Evolutionary conservation across 1,284 basidiomycete genomes (phyloP).

Genomic region (Papiliotrema flavescens): DNA sequence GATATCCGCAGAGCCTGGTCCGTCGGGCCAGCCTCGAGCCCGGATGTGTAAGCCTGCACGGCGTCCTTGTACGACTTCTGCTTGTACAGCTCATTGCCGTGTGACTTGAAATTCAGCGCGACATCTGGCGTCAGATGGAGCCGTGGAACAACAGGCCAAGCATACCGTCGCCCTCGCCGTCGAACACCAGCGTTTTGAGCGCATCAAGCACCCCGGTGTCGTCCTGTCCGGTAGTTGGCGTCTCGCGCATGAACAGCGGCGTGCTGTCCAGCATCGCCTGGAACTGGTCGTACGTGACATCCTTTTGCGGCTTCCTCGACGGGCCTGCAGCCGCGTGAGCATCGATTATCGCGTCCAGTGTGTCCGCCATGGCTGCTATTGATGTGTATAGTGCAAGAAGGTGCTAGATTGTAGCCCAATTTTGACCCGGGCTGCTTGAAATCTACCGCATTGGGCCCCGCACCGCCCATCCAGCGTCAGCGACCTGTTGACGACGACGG

Average conservation of each 20-base stretch:
- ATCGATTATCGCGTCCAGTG: slow-evolving; percentile 19
- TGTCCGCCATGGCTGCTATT: background rate
- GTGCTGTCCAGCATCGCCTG: slow-evolving; percentile 41
- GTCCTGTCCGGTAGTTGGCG: slow-evolving; percentile 63
- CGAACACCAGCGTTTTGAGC: slow-evolving; percentile 77
- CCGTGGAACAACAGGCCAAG: slow-evolving; percentile 15
- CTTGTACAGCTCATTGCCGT: slow-evolving; percentile 91
- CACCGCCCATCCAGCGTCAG: background rate
- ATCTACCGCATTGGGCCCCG: background rate
- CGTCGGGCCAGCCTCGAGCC: slow-evolving; percentile 73
- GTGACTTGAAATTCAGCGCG: slow-evolving; percentile 87
- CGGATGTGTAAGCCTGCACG: slow-evolving; percentile 83
- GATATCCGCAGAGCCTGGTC: slow-evolving; percentile 63
- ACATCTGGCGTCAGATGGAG: slow-evolving; percentile 59
- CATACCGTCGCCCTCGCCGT: slow-evolving; percentile 90
- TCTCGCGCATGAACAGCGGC: slow-evolving; percentile 88
- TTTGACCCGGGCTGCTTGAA: background rate
- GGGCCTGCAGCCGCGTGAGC: slow-evolving; percentile 18
- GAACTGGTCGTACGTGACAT: slow-evolving; percentile 35
- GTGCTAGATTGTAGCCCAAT: background rate
- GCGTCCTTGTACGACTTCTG: slow-evolving; percentile 85
- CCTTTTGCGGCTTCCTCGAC: slow-evolving; percentile 17
- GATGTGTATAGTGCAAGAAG: background rate
- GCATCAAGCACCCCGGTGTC: slow-evolving; percentile 71
- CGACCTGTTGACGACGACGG: background rate